phyloP scores from a whole-genome alignment of 441 rosid species.

The Erysimum cheiri region DNA sequence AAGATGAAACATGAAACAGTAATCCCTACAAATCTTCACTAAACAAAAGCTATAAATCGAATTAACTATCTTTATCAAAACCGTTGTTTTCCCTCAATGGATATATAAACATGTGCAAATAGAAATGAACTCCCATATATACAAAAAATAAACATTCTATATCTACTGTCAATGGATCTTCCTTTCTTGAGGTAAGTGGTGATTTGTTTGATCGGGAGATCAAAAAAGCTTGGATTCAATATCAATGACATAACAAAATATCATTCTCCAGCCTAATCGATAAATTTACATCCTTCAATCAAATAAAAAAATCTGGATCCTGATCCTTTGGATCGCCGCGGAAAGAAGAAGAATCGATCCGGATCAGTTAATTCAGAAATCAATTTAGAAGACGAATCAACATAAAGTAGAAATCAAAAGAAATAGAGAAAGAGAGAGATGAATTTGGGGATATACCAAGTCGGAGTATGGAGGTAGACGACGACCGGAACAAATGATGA shows the following conservation, averaged over 20 bases:
- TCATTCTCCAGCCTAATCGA: not conserved
- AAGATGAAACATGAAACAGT: not conserved
- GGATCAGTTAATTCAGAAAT: slow-evolving; percentile 13
- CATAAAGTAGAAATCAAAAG: not conserved
- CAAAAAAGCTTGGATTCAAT: not conserved
- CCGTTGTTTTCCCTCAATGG: not conserved
- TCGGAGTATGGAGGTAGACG: slow-evolving; percentile 25
- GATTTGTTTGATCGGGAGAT: not conserved
- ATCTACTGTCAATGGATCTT: not conserved
- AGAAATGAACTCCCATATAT: not conserved
- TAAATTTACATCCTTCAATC: not conserved
- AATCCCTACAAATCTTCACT: not conserved
- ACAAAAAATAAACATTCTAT: not conserved
- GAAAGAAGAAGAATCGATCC: slow-evolving; percentile 1
- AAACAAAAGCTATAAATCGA: not conserved
- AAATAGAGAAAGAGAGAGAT: slow-evolving; percentile 14
- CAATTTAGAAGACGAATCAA: not conserved
- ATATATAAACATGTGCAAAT: not conserved
- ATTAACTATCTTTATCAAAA: not conserved
- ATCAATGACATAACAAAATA: not conserved
- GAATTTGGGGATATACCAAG: slow-evolving; percentile 29
- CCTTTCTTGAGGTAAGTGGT: not conserved
- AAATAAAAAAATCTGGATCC: slow-evolving; percentile 11
- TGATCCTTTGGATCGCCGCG: slow-evolving; percentile 21
- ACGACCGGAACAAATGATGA: slow-evolving; percentile 3